Base-by-base conservation (phyloP, 768 basidiomycete genomes). In the Rhodotorula toruloides region DNA sequence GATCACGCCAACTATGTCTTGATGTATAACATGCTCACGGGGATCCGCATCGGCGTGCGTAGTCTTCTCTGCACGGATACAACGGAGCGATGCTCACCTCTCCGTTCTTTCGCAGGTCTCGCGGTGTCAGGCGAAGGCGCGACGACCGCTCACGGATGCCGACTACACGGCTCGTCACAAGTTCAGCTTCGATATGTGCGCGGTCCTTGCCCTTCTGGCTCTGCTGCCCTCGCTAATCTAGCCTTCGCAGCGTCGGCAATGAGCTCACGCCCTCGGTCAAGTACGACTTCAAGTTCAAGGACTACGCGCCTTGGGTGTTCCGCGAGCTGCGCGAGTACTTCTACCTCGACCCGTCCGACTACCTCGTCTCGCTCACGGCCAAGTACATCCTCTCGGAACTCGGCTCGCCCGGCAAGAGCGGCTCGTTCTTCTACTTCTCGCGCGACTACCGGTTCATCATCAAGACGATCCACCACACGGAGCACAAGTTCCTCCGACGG, bases 1-100 rank as follows among this genome's bases (percentile, higher is more conserved):
- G 94, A 86, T 74, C 96, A 99, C 79, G 93, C 88, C 77, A 99
- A 99, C 80, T 99, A 97, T 73, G 90, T 98, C 64, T 80, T 99
- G 75, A 98, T 98, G 96, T 99, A 98, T 81, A 98, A 99, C 81
- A 99, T 99, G 96, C 82, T 99, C 74, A 99, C 96, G 8, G 96
- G 96, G 9, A 99, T 99, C 67, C 85, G 96, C 47, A 91, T 92
- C 72, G 93, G 87, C 36, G 93, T 91, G 73, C 76, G 88, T 78
- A 17, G 22, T 31, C 10, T 36, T 22, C 44, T 29, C 46, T 17
- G 14, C 40, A 14, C 17, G 9, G 5, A 10, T 7, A 12, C 3
- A 14, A 29, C 31, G 36, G 44, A 37, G 56, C 31, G 63, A 34
- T 37, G n/a, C 16, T 43, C 22, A 58, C 4, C 40, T 8, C 7